These are phyloP conservation scores for Graphilbum ipis-grandicollis DNA, from an alignment of 2,329 filamentous ascomycete genomes.

Conservation along the genomic window DNA sequence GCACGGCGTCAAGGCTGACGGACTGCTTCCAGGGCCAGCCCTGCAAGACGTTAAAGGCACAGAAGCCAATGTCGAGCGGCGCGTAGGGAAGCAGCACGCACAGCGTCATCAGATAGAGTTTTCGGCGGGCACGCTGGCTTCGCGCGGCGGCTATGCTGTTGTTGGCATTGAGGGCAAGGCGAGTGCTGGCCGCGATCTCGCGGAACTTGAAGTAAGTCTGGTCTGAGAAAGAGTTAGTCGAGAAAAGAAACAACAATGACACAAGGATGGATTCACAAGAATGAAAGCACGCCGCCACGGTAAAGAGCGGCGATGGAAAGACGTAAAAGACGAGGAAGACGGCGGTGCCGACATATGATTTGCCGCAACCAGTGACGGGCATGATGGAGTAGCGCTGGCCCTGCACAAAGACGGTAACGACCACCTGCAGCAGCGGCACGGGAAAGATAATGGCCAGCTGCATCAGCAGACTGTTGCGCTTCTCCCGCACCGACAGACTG, in stretches of 20 bases:
- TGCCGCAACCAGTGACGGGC: slow-evolving; percentile 31
- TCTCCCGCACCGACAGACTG: slow-evolving; percentile 22
- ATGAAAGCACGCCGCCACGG: slow-evolving; percentile 25
- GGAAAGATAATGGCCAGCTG: slow-evolving; percentile 39
- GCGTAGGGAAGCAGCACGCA: slow-evolving; percentile 33
- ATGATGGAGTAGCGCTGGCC: slow-evolving; percentile 30
- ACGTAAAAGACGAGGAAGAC: slow-evolving; percentile 30
- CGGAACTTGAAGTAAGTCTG: slow-evolving; percentile 30
- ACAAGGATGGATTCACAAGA: slow-evolving; percentile 13
- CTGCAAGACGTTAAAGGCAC: slow-evolving; percentile 21
- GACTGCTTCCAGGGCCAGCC: slow-evolving; percentile 14
- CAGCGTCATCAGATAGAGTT: slow-evolving; percentile 37
- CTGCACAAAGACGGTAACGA: slow-evolving; percentile 28
- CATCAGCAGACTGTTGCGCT: slow-evolving; percentile 21
- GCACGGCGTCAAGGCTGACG: slow-evolving; percentile 25
- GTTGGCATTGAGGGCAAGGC: slow-evolving; percentile 17
- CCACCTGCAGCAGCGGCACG: slow-evolving; percentile 29
- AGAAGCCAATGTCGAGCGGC: slow-evolving; percentile 25
- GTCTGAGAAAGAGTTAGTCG: slow-evolving; percentile 14
- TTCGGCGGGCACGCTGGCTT: slow-evolving; percentile 28
- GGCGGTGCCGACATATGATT: slow-evolving; percentile 26
- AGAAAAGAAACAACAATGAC: background rate
- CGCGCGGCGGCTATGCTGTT: slow-evolving; percentile 23
- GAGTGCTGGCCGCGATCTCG: slow-evolving; percentile 23
- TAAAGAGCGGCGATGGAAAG: slow-evolving; percentile 25